Base-by-base conservation (phyloP, 768 basidiomycete species). In the Collybia nuda region DNA sequence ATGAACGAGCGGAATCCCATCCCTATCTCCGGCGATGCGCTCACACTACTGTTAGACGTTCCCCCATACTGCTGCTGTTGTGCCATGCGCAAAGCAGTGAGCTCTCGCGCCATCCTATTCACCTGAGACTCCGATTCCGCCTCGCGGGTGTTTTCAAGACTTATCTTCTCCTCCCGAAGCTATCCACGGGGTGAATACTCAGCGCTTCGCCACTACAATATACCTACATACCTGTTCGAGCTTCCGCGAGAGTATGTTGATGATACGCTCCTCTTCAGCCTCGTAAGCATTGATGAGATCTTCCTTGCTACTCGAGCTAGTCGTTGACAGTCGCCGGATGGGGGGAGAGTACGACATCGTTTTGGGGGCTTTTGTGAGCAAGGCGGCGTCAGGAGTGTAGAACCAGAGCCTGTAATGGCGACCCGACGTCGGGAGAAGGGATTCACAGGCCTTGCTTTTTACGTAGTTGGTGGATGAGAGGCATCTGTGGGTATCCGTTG, bases 101-200 rank as follows among this genome's bases (percentile, higher is more conserved):
- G 70, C 64, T 93, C 88, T 40, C 89, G 72, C 22, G 82, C 81
- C 35, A 93, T 73, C 48, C 81, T 71, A 57, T 90, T 91, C 50
- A 92, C 90, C 68, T 91, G 89, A 15, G 79, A 83, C 67, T 93
- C 90, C n/a, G 81, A 86, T 66, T 93, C 90, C 7, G 89, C 90
- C 66, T 93, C 90, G 29, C 90, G 78, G 1, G 74, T 79, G 61
- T 92, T 92, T 65, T 92, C 90, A 29, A 92, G 74, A 19, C 82
- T 81, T 40, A 93, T 87, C 61, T 93, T 93, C 68, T 93, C 90
- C 62, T 91, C 88, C 28, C 85, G 78, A 43, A 93, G 77, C 90
- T 92, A 53, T 19, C 26, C 14, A 42, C 2, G 3, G 6, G 24
- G 4, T 18, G 24, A 14, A 11, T 12, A 5, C 17, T 26, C 23